Percentiles rank a stretch among this genome's conserved stretches.
These are phyloP conservation scores for Calycina marina DNA, from an alignment of 2,329 filamentous ascomycete genomes.

Conservation along the genomic window DNA sequence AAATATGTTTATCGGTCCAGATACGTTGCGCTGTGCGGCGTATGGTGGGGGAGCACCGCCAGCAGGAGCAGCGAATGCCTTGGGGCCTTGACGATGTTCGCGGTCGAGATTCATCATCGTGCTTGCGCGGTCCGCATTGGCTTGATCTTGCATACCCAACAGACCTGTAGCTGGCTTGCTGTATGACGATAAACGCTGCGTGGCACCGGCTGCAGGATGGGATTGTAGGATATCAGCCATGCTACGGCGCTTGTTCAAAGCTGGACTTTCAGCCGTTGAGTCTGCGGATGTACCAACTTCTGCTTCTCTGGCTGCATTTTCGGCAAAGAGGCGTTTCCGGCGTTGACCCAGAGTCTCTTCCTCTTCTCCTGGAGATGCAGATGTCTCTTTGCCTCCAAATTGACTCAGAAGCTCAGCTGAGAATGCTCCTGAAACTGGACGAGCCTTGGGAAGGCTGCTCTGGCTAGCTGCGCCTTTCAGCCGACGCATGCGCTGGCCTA, in stretches of 20 bases:
- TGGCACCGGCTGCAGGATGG: slow-evolving; percentile 29
- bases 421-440: slow-evolving; percentile 51
- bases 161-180: slow-evolving; percentile 16
- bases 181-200: slow-evolving; percentile 6
- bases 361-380: slow-evolving; percentile 32
- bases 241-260: slow-evolving; percentile 26
- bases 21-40: background rate
- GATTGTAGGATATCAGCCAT: slow-evolving; percentile 32
- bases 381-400: slow-evolving; percentile 33
- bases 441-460: slow-evolving; percentile 20
- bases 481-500: slow-evolving; percentile 49
- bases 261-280: slow-evolving; percentile 9
- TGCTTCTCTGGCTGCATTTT: slow-evolving; percentile 46
- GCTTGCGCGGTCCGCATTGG: slow-evolving; percentile 12
- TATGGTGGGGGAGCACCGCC: slow-evolving; percentile 10
- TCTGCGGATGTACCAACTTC: slow-evolving; percentile 28
- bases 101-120: slow-evolving; percentile 17
- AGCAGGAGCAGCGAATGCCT: slow-evolving; percentile 3
- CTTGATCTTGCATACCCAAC: slow-evolving; percentile 19
- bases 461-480: slow-evolving; percentile 44
- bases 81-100: slow-evolving; percentile 4
- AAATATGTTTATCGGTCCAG: slow-evolving; percentile 14
- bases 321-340: slow-evolving; percentile 56
- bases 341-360: slow-evolving; percentile 72
- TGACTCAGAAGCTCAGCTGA: slow-evolving; percentile 54